Evolutionary conservation across 2,329 filamentous ascomycete genomes (phyloP).

Genomic region (Knoxdaviesia proteae): DNA sequence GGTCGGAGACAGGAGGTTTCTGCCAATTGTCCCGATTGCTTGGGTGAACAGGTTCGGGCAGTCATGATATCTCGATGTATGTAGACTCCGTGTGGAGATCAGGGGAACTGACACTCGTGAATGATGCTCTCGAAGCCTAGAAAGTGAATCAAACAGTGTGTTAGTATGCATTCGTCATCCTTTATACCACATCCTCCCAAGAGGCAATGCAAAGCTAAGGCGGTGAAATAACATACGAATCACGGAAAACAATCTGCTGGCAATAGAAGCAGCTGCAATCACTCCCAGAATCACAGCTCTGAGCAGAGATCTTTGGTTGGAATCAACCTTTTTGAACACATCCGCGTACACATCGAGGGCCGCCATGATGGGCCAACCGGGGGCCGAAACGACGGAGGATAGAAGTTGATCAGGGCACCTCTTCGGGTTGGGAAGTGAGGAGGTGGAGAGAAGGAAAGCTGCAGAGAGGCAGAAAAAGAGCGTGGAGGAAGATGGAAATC

Average conservation of each 20-base stretch:
- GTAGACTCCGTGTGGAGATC: constrained; percentile 3
- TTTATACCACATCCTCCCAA: background rate
- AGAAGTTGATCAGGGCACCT: too few species aligned
- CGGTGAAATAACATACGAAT: constrained; percentile 48
- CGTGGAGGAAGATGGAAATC: background rate
- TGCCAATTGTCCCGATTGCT: background rate
- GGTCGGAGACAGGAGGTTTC: constrained; percentile 4
- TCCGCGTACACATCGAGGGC: too few species aligned
- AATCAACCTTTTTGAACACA: too few species aligned
- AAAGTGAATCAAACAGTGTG: constrained; percentile 2
- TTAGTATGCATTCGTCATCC: constrained; percentile 11
- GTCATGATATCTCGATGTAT: background rate
- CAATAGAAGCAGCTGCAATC: constrained; percentile 78
- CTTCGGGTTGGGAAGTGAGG: background rate
- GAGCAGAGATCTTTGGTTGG: constrained; percentile 27
- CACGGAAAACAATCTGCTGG: constrained; percentile 91
- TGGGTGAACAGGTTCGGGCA: background rate
- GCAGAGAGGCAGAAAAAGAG: too few species aligned
- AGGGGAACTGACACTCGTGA: constrained; percentile 68
- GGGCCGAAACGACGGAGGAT: too few species aligned
- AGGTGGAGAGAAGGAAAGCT: too few species aligned
- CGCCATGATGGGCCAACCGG: too few species aligned
- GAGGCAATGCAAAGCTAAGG: constrained; percentile 2
- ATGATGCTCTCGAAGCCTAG: constrained; percentile 96
- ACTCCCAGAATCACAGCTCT: constrained; percentile 75